Evolutionary conservation across 2,329 filamentous ascomycete genomes (phyloP).

Genomic region (Blastomyces parvus): DNA sequence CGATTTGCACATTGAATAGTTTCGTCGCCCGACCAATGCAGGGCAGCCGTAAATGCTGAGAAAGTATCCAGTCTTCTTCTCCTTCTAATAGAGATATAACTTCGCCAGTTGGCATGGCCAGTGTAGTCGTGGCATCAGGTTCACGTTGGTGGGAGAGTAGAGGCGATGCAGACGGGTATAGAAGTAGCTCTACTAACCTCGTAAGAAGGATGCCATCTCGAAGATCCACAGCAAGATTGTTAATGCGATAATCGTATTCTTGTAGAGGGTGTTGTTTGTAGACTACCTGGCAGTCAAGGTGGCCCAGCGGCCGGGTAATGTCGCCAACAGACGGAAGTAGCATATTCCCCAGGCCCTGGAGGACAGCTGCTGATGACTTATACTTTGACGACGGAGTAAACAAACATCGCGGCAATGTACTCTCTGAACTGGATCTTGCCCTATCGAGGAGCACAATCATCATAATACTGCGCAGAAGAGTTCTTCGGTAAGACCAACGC

Average conservation of each 20-base stretch:
- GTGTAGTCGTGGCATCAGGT: conserved; percentile 34
- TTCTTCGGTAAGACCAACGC: conserved; percentile 46
- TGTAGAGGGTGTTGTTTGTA: conserved; percentile 49
- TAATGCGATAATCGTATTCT: conserved; percentile 49
- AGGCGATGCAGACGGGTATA: conserved; percentile 36
- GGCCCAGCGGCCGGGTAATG: conserved; percentile 44
- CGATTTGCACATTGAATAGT: conserved; percentile 50
- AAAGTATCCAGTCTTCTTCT: conserved; percentile 40
- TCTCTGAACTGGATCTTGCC: conserved; percentile 34
- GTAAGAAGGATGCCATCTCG: conserved; percentile 53
- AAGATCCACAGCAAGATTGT: conserved; percentile 53
- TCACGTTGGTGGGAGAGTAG: conserved; percentile 17
- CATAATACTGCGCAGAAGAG: conserved; percentile 50
- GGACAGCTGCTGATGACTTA: conserved; percentile 48
- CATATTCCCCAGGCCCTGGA: conserved; percentile 44
- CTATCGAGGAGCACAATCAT: conserved; percentile 51
- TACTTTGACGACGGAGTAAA: conserved; percentile 44
- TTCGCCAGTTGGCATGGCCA: conserved; percentile 39
- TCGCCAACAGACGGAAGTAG: conserved; percentile 52
- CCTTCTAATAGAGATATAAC: conserved; percentile 28
- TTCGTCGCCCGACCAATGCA: conserved; percentile 48
- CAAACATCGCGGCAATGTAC: conserved; percentile 33
- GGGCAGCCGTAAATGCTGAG: conserved; percentile 50
- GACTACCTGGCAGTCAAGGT: conserved; percentile 47
- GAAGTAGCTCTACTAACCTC: conserved; percentile 49